These are phyloP conservation scores for Aspergillus saccharolyticus DNA, from an alignment of 495 filamentous ascomycete genomes.

Conservation along the genomic window DNA sequence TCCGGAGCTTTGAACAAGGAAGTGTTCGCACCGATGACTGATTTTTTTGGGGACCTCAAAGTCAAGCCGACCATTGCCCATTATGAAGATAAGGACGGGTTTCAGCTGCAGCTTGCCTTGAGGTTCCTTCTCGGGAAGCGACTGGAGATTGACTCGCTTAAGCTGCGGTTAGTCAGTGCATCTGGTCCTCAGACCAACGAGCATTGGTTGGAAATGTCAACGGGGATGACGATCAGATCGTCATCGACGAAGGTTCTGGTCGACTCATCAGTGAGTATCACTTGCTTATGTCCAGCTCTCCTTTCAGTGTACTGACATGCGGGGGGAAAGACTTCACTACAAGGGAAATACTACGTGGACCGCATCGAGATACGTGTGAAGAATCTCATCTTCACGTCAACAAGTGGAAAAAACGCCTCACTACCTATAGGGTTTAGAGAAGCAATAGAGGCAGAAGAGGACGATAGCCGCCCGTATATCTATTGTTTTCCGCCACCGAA, in stretches of 20 bases:
- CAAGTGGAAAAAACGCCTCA: constrained; percentile 27
- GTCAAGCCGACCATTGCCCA: constrained; percentile 68
- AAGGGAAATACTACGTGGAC: constrained; percentile 72
- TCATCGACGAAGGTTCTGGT: constrained; percentile 35
- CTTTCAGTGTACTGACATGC: constrained; percentile 22
- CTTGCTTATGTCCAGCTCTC: neutral
- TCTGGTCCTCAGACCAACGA: constrained; percentile 31
- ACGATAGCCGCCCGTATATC: constrained; percentile 38
- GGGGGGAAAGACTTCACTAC: constrained; percentile 57
- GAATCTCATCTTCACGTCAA: constrained; percentile 60
- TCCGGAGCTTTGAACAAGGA: constrained; percentile 60
- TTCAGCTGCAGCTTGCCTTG: constrained; percentile 65
- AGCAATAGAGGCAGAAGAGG: constrained; percentile 33
- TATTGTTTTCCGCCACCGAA: constrained; percentile 47
- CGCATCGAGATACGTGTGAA: constrained; percentile 60
- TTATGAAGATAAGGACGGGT: constrained; percentile 68
- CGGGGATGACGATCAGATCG: constrained; percentile 33
- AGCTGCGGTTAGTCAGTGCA: constrained; percentile 54
- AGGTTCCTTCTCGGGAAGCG: constrained; percentile 67
- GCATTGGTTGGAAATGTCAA: constrained; percentile 38
- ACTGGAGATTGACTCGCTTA: constrained; percentile 61
- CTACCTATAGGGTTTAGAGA: constrained; percentile 41
- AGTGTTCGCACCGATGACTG: constrained; percentile 58
- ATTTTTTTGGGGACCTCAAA: constrained; percentile 67
- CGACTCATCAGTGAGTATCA: constrained; percentile 33